Evolutionary conservation across 495 filamentous ascomycete genomes (phyloP).

Genomic region (Aspergillus coremiiformis): DNA sequence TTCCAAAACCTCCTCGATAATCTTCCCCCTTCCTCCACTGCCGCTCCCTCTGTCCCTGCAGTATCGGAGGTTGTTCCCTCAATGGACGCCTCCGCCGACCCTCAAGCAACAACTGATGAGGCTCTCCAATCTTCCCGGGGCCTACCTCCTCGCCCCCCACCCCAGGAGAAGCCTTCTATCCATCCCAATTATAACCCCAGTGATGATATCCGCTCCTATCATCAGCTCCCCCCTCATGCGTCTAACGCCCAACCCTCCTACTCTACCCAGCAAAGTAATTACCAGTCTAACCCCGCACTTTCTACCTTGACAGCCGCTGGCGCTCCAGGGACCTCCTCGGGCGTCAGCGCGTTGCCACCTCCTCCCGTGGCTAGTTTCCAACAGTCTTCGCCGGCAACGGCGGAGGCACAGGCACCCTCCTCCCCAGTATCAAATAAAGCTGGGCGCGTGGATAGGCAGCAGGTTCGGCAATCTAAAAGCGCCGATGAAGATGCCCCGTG

Average conservation of each 20-base stretch:
- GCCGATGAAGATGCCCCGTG: conserved; percentile 45
- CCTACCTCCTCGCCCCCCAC: conserved; percentile 43
- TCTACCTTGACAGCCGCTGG: conserved; percentile 41
- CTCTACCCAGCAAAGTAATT: conserved; percentile 37
- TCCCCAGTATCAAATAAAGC: conserved; percentile 21
- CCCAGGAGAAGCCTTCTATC: conserved; percentile 48
- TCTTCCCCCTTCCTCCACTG: conserved; percentile 36
- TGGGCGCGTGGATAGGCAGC: conserved; percentile 26
- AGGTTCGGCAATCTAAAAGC: conserved; percentile 20
- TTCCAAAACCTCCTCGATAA: conserved; percentile 48
- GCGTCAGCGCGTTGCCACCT: conserved; percentile 50
- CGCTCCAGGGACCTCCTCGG: conserved; percentile 48
- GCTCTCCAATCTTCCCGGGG: conserved; percentile 32
- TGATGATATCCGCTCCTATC: conserved; percentile 52
- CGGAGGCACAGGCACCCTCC: conserved; percentile 33
- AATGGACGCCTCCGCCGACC: conserved; percentile 23
- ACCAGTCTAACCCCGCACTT: conserved; percentile 34
- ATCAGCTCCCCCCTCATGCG: conserved; percentile 37
- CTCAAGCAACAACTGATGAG: conserved; percentile 32
- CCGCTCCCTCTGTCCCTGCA: conserved; percentile 27
- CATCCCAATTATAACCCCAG: conserved; percentile 50
- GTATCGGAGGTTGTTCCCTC: conserved; percentile 22
- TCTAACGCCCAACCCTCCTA: conserved; percentile 32
- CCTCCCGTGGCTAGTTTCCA: conserved; percentile 53
- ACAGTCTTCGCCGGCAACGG: conserved; percentile 26